Base-by-base conservation (phyloP, 371 early-diverging fungal species). In the Zychaea mexicana region DNA sequence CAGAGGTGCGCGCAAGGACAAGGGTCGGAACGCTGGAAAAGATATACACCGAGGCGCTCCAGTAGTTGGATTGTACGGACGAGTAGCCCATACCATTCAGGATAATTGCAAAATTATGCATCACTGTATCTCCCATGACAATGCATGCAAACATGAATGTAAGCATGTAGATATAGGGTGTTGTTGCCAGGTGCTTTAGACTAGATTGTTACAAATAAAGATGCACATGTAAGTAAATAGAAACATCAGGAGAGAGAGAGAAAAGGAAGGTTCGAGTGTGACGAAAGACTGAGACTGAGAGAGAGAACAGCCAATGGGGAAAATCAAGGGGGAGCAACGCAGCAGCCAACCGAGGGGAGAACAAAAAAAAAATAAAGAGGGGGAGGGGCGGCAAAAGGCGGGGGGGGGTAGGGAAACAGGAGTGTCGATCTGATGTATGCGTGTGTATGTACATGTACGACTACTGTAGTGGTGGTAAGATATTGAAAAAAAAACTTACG, bases 41-140 rank as follows among this genome's bases (percentile, higher is more conserved):
- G 3, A 56, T 56, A 56, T 33, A 56, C 22, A 56, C 56, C 7
- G 36, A 31, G 12, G 36, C 56, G 22, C 36, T 36, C 8, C 17
- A 36, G n/a, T 46, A 59, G 13, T 59, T 59, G 36, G 60, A 36
- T 17, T 46, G 31, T n/a, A 32, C 45, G 17, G 60, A 42, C 22
- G 60, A 59, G n/a, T 47, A 59, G 9, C 60, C 60, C 31, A 30
- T 36, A 21, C 47, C 47, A 46, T 59, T 59, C 31, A 59, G 30
- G 21, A 59, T 59, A 31, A 59, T 59, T 28, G 45, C 32, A 17
- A 59, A 46, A 32, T 59, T 59, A 30, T 47, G 45, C 9, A 59
- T 47, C 13, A 47, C 28, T 31, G 47, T 30, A 47, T 59, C 47
- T 30, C 60, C 47, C 45, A 46, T 46, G 21, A 59, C 32, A 47